Evolutionary conservation across 1,284 basidiomycete species (phyloP).

Genomic region (Tausonia pullulans): DNA sequence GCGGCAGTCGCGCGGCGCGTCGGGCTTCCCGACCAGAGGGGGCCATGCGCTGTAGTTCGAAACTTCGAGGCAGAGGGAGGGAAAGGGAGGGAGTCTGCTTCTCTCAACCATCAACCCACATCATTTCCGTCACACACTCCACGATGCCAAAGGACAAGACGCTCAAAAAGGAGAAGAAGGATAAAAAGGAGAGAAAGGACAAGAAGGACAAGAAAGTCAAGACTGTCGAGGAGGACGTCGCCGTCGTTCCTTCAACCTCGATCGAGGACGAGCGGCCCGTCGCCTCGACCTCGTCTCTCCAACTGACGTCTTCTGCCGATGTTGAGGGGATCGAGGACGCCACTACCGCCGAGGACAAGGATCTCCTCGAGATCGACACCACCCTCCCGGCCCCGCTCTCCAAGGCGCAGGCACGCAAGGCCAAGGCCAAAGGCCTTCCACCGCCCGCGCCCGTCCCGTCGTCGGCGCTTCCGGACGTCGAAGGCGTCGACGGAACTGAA

Average conservation of each 20-base stretch:
- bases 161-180: background rate
- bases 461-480: background rate
- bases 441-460: background rate
- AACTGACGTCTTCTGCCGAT: background rate
- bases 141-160: background rate
- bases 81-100: too few species aligned
- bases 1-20: too few species aligned
- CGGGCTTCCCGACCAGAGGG: too few species aligned
- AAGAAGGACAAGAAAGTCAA: background rate
- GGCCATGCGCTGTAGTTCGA: too few species aligned
- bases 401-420: slow-evolving; percentile 33
- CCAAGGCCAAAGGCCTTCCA: slow-evolving; percentile 18
- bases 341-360: background rate
- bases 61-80: too few species aligned
- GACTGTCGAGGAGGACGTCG: background rate
- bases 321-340: background rate
- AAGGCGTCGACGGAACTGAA: background rate
- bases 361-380: slow-evolving; percentile 33
- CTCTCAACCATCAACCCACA: too few species aligned
- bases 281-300: background rate
- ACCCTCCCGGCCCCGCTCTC: slow-evolving; percentile 32
- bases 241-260: background rate
- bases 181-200: background rate
- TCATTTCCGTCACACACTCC: too few species aligned
- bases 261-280: background rate